Base-by-base conservation (phyloP, 164 flowering plant genomes). In the Paratinospora sagittata region DNA sequence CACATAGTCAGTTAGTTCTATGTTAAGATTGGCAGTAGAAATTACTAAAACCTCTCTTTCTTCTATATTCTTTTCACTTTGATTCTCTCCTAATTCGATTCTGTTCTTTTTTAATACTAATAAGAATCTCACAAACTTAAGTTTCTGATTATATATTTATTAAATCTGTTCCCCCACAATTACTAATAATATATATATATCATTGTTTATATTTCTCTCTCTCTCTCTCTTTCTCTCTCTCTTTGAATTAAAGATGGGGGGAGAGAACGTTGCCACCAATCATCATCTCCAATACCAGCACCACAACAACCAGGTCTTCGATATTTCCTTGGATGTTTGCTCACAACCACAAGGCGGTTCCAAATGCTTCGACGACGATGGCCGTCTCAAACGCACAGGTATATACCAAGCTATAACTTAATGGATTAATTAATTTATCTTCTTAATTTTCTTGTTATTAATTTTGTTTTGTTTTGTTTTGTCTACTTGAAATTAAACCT, bases 331-430 rank as follows among this genome's bases (percentile, higher is more conserved):
- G 16, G 60, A 67, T 6, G 58, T 67, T 55, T 6, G 61, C 61
- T 23, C 61, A 55, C 47, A 17, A 37, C 3, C 12, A 2, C 34
- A 65, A 33, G 67, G 37, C 26, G 19, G 23, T 21, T 70, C 65
- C 45, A 70, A 70, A 60, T 70, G 36, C 65, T 70, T 70, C 23
- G 72, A 70, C 21, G 65, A 70, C 41, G 72, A 70, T 57, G 72
- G 72, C 1, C 71, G 63, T 16, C 23, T 55, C 63, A 69, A 69
- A 69, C 36, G 71, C 27, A 69, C 45, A 16, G 30, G 64, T 36
- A 63, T 8, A n/a, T n/a, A n/a, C n/a, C n/a, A n/a, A 30, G 34
- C 4, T 30, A 1, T 30, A 30, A 4, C 4, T 30, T 30, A 30
- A 30, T 30, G 14, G 55, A 47, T 47, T 19, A 47, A 47, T 14